A percentile compares a stretch with the other conserved stretches of the same genome.
phyloP scores from a whole-genome alignment of 495 filamentous ascomycete genomes.

The Tuber aestivum region DNA sequence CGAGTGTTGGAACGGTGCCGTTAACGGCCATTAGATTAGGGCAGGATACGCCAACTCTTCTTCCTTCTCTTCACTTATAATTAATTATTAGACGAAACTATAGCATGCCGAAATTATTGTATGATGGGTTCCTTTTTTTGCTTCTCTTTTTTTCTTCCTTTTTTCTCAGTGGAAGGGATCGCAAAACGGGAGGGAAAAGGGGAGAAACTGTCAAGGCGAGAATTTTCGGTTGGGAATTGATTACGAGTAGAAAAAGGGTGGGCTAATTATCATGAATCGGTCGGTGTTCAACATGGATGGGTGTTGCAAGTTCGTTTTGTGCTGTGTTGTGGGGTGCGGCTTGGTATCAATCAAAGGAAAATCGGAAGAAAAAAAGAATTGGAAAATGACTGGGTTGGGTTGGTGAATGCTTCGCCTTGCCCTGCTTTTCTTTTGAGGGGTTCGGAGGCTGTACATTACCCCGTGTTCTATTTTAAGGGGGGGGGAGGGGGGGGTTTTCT shows the following conservation, averaged over 20 bases:
- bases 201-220: slow-evolving; percentile 9
- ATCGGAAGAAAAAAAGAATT: slow-evolving; percentile 12
- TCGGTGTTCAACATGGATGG: slow-evolving; percentile 30
- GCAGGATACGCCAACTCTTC: not conserved
- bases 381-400: not conserved
- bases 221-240: slow-evolving; percentile 14
- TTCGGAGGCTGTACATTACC: slow-evolving; percentile 34
- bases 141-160: not conserved
- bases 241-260: slow-evolving; percentile 18
- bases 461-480: slow-evolving; percentile 15
- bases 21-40: slow-evolving; percentile 24
- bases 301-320: slow-evolving; percentile 21
- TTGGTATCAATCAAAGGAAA: not conserved
- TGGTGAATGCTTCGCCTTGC: not conserved
- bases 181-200: not conserved
- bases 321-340: not conserved
- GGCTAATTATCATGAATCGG: slow-evolving; percentile 34
- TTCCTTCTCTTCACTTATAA: not conserved
- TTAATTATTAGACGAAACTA: slow-evolving; percentile 12
- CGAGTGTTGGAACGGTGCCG: slow-evolving; percentile 30
- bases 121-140: slow-evolving; percentile 1
- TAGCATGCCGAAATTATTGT: slow-evolving; percentile 1
- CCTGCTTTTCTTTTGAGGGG: not conserved
- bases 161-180: not conserved
- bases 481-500: too few relatives aligned